Conservation (phyloP, 1,284 basidiomycete genomes). For the Gomphus sp. region DNA sequence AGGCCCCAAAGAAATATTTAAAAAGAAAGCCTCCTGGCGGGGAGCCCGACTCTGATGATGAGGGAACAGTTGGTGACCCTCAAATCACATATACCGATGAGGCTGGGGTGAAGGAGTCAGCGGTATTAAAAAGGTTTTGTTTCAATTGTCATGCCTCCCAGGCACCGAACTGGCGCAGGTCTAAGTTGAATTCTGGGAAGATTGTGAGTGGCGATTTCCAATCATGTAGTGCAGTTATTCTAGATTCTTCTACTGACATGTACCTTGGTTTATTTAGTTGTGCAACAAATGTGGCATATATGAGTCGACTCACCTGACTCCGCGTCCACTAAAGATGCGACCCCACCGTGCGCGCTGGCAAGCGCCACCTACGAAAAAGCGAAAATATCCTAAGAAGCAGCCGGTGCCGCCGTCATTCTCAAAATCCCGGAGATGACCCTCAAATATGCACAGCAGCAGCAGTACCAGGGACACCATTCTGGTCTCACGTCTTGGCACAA, state of each 20-base stretch:
- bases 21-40: neutral
- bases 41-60: too few relatives aligned
- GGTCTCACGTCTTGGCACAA: neutral
- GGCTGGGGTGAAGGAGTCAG: conserved; percentile 7
- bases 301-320: conserved; percentile 8
- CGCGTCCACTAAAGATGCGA: conserved; percentile 7
- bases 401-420: too few relatives aligned
- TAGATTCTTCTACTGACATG: neutral
- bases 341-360: neutral
- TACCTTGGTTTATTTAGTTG: neutral
- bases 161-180: conserved; percentile 9
- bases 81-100: conserved; percentile 7
- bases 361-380: neutral
- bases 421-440: too few relatives aligned
- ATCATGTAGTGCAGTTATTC: neutral
- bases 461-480: too few relatives aligned
- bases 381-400: neutral
- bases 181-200: conserved; percentile 5
- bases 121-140: neutral
- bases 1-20: neutral
- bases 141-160: conserved; percentile 4
- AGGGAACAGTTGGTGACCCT: neutral
- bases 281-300: conserved; percentile 11
- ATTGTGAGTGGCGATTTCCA: neutral
- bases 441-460: too few relatives aligned